Conservation (phyloP, 208 protist species). For the Leishmania braziliensis region DNA sequence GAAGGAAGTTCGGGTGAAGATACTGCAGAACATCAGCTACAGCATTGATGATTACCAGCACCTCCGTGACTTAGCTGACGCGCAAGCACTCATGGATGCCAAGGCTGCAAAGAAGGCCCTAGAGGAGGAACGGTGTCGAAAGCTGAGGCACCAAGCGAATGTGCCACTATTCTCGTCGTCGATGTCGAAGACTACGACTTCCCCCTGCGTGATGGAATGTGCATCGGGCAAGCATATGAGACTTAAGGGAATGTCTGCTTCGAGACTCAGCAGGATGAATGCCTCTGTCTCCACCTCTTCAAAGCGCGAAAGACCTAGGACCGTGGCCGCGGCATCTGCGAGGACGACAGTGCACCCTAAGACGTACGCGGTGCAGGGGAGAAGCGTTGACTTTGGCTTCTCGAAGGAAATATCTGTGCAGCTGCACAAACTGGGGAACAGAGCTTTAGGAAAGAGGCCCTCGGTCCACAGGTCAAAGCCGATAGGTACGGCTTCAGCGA, state of each 20-base stretch:
- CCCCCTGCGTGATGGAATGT: conserved; percentile 1
- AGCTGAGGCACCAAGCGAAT: conserved; percentile 24
- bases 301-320: not conserved
- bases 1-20: conserved; percentile 36
- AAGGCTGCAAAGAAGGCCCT: conserved; percentile 17
- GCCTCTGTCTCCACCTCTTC: not conserved
- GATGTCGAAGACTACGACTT: not conserved
- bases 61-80: conserved; percentile 28
- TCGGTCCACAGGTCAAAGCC: not conserved
- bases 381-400: conserved; percentile 56
- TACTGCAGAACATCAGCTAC: conserved; percentile 49
- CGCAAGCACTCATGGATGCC: conserved; percentile 2
- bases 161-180: conserved; percentile 24
- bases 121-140: conserved; percentile 16
- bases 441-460: not conserved
- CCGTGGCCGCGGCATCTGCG: not conserved
- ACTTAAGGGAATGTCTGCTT: not conserved
- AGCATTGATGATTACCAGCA: conserved; percentile 56
- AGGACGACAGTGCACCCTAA: not conserved
- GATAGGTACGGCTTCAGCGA: not conserved
- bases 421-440: conserved; percentile 24
- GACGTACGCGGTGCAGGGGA: conserved; percentile 2
- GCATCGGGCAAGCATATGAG: not conserved
- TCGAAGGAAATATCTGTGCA: conserved; percentile 31
- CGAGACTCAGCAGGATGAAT: not conserved